Percentiles rank a stretch among this genome's conserved stretches.
phyloP scores from a whole-genome alignment of 257 asterid species.

The Solanum habrochaites region DNA sequence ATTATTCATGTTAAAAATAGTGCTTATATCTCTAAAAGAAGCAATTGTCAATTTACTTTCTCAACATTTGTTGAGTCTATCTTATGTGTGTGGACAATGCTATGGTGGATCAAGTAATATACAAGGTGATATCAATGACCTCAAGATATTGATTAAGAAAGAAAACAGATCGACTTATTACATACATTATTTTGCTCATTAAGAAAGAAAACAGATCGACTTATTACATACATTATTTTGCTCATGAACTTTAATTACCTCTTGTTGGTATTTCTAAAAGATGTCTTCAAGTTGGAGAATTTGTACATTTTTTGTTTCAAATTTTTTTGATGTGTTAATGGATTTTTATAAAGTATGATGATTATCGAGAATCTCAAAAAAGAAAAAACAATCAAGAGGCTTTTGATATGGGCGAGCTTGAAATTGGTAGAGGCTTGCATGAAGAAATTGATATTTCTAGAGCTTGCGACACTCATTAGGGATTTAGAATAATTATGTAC shows the following conservation, averaged over 20 bases:
- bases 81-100: not conserved
- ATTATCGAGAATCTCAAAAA: not conserved
- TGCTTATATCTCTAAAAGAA: not conserved
- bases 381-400: not conserved
- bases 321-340: not conserved
- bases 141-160: not conserved
- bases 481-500: no score
- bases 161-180: not conserved
- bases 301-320: not conserved
- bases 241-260: not conserved
- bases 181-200: not conserved
- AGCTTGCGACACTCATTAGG: not conserved
- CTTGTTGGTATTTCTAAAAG: not conserved
- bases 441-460: not conserved
- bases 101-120: not conserved
- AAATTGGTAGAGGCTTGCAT: not conserved
- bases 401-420: not conserved
- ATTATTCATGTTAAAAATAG: no score
- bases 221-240: not conserved
- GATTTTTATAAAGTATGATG: not conserved
- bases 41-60: not conserved
- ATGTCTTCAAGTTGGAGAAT: not conserved
- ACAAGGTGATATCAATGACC: not conserved
- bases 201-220: no score
- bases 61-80: no score